Evolutionary conservation across 345 rosid genomes (phyloP), one percentile per base, ranked within the genome.

Genomic region (Salix dunnii): DNA sequence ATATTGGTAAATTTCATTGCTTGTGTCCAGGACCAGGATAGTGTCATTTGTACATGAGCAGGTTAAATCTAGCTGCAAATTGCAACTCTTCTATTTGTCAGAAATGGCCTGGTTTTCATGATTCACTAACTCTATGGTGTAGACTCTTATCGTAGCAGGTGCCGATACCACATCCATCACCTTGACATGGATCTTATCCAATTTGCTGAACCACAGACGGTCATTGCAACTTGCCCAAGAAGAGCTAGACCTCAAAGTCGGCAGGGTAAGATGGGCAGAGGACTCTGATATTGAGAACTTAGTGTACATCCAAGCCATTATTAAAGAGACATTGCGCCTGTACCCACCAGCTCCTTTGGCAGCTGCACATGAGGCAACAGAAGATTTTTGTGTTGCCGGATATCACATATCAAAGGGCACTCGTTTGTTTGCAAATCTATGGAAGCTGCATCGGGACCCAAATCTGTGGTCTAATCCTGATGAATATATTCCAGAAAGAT

Each of bases 141-240:
- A 90, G 95, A 88, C 84, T 73, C 82, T 91, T 64, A 77, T 91
- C 0, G 46, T 85, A 31, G 87, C 89, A 9, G 89, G 89, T n/a
- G 77, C 81, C 10, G 90, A 89, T 18, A 82, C 91, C 6, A 78
- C 82, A 21, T 79, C 80, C 43, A 42, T 84, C 63, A 77, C 85
- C 31, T 73, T 85, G 25, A 83, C 87, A 61, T 89, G 90, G 90
- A 79, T 82, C 2, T 49, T 89, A 2, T 79, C 88, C 43, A 68
- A 85, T 63, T 71, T 87, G 65, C 36, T 85, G 68, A 87, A 87
- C 80, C 79, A 87, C 10, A 81, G 75, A 7, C 58, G 68, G 25
- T 73, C 65, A 43, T 28, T 87, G 21, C 78, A 79, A 66, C 77
- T 67, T 68, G 88, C 85, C 7, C 88, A 84, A 43, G 82, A 84